Conservation (phyloP, 2,329 filamentous ascomycete species). For the Exophiala viscosa region DNA sequence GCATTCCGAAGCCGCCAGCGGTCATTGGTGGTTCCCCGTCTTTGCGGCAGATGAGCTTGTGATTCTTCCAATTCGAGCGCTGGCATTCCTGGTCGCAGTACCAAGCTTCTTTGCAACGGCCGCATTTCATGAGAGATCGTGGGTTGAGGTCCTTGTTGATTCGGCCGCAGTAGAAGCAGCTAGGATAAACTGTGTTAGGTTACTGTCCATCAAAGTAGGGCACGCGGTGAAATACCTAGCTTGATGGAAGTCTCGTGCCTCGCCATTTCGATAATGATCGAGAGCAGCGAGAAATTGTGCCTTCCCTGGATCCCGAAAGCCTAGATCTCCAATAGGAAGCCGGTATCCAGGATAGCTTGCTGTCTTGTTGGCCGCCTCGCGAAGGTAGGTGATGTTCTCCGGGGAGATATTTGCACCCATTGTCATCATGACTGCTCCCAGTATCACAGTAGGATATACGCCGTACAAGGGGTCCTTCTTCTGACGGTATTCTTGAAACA, state of each 20-base stretch:
- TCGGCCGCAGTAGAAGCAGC: conserved; percentile 12
- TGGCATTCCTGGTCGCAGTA: conserved; percentile 12
- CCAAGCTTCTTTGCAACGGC: conserved; percentile 3
- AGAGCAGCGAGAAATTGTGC: conserved; percentile 10
- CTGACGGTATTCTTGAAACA: conserved; percentile 3
- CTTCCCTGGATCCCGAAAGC: conserved; percentile 10
- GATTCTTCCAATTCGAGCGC: conserved; percentile 7
- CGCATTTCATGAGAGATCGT: conserved; percentile 11
- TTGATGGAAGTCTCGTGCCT: conserved; percentile 5
- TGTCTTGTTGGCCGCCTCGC: not conserved
- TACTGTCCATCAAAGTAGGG: not conserved
- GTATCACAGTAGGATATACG: conserved; percentile 6
- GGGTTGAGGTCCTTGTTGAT: conserved; percentile 1
- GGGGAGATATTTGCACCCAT: conserved; percentile 5
- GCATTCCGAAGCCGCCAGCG: not conserved
- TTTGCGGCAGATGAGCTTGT: conserved; percentile 12
- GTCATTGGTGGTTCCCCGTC: not conserved
- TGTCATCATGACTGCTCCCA: conserved; percentile 10
- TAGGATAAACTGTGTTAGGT: not conserved
- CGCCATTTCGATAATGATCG: conserved; percentile 7
- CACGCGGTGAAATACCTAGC: conserved; percentile 1
- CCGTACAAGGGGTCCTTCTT: not conserved
- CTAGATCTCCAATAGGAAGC: conserved; percentile 4
- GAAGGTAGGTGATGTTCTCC: conserved; percentile 5
- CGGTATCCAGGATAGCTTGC: not conserved